Evolutionary conservation across 2,329 filamentous ascomycete species (phyloP).

Genomic region (Sarocladium strictum): DNA sequence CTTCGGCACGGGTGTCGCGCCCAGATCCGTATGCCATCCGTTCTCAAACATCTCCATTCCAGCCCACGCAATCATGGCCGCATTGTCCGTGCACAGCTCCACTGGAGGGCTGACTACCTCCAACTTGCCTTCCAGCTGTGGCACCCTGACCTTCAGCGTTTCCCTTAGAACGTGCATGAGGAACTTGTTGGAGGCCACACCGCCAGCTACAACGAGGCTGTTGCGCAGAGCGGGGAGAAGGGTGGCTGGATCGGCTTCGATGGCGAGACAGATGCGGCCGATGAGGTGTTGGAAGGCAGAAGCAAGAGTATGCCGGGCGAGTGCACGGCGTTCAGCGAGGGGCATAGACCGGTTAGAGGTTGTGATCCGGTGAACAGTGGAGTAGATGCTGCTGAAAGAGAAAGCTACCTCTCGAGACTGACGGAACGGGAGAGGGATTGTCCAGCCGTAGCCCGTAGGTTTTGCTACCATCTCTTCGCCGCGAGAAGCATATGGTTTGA

Average conservation of each 20-base stretch:
- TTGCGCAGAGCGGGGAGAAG: conserved; percentile 13
- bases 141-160: conserved; percentile 61
- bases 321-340: conserved; percentile 54
- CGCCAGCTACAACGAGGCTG: conserved; percentile 76
- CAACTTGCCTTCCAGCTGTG: conserved; percentile 37
- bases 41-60: conserved; percentile 86
- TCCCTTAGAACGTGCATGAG: conserved; percentile 59
- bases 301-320: conserved; percentile 72
- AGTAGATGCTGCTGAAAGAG: conserved; percentile 66
- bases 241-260: conserved; percentile 32
- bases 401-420: conserved; percentile 54
- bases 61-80: conserved; percentile 95
- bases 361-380: conserved; percentile 41
- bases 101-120: conserved; percentile 68
- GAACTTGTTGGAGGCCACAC: conserved; percentile 81
- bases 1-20: conserved; percentile 54
- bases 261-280: conserved; percentile 64
- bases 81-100: conserved; percentile 85
- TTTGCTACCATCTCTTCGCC: conserved; percentile 45
- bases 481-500: conserved; percentile 52
- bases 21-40: conserved; percentile 62
- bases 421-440: conserved; percentile 60
- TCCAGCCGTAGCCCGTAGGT: conserved; percentile 47
- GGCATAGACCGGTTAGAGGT: conserved; percentile 35
- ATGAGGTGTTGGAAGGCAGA: conserved; percentile 83